phyloP scores from a whole-genome alignment of 2,329 filamentous ascomycete genomes.

The Cyclaneusma minus region DNA sequence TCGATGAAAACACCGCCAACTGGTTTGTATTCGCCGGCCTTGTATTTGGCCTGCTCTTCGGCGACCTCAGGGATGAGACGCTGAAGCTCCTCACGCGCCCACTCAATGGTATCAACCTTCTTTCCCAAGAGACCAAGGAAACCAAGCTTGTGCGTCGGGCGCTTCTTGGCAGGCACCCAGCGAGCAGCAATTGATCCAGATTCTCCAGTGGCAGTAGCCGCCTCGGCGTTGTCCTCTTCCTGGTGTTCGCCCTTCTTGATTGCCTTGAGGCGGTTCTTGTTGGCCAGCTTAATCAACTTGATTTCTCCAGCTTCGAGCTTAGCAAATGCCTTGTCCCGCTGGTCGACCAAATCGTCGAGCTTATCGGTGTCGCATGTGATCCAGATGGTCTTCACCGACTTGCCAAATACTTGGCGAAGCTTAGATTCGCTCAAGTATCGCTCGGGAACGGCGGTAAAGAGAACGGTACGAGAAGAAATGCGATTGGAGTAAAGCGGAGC shows the following conservation, averaged over 20 bases:
- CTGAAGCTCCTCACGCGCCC: slow-evolving; percentile 65
- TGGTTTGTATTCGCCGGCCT: slow-evolving; percentile 44
- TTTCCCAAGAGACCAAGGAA: slow-evolving; percentile 57
- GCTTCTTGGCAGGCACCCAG: slow-evolving; percentile 58
- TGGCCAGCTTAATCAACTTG: slow-evolving; percentile 66
- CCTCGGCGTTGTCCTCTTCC: slow-evolving; percentile 23
- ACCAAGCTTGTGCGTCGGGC: slow-evolving; percentile 63
- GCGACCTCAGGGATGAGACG: slow-evolving; percentile 59
- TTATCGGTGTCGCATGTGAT: slow-evolving; percentile 63
- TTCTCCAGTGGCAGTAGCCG: slow-evolving; percentile 44
- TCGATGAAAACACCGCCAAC: slow-evolving; percentile 68
- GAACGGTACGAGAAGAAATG: slow-evolving; percentile 77
- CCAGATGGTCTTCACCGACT: slow-evolving; percentile 72
- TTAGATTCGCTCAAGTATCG: slow-evolving; percentile 64
- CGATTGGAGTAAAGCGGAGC: slow-evolving; percentile 73
- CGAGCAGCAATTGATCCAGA: slow-evolving; percentile 56
- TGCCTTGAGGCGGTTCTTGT: slow-evolving; percentile 53
- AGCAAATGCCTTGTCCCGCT: slow-evolving; percentile 66
- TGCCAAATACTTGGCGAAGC: slow-evolving; percentile 67
- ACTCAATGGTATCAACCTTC: slow-evolving; percentile 91
- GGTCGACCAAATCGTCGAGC: slow-evolving; percentile 65
- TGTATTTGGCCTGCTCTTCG: slow-evolving; percentile 50
- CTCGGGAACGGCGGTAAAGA: slow-evolving; percentile 73
- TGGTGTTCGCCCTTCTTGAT: slow-evolving; percentile 40
- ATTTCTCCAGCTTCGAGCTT: slow-evolving; percentile 79